Conservation (phyloP, 164 flowering plant species). For the Chimonanthus salicifolius region DNA sequence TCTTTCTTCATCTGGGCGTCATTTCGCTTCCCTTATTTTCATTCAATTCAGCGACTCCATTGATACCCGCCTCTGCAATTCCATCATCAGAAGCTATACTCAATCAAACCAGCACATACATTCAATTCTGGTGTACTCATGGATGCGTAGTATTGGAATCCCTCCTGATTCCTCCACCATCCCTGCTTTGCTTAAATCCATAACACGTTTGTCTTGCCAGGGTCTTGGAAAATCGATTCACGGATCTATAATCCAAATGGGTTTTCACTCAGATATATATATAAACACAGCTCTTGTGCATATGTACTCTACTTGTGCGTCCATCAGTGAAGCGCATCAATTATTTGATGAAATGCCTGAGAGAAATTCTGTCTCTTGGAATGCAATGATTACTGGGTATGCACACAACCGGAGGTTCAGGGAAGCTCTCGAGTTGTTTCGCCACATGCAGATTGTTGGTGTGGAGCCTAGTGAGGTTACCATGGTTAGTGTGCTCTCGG, state of each 20-base stretch:
- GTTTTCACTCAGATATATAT: conserved; percentile 28
- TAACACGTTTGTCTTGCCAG: conserved; percentile 12
- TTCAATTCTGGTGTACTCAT: conserved; percentile 23
- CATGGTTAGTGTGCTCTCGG: conserved; percentile 24
- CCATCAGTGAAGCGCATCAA: conserved; percentile 16
- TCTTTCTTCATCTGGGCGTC: conserved; percentile 8
- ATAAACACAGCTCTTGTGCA: conserved; percentile 28
- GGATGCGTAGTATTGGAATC: conserved; percentile 24
- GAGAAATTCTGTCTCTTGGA: too few species aligned
- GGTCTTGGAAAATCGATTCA: conserved; percentile 27
- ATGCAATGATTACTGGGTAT: conserved; percentile 31
- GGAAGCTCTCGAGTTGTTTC: background rate
- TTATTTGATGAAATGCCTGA: conserved; percentile 25
- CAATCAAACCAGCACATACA: conserved; percentile 19
- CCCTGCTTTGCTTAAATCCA: conserved; percentile 28
- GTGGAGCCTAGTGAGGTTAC: conserved; percentile 39
- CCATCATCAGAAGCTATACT: conserved; percentile 20
- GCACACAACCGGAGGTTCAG: conserved; percentile 9
- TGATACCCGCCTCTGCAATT: conserved; percentile 17
- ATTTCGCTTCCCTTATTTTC: conserved; percentile 15
- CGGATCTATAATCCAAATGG: conserved; percentile 24
- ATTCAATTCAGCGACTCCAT: conserved; percentile 12
- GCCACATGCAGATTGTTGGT: background rate
- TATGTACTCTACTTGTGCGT: conserved; percentile 24
- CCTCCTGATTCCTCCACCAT: conserved; percentile 20